phyloP scores from a whole-genome alignment of 2,329 filamentous ascomycete species.

The Pyrenochaeta sp. region DNA sequence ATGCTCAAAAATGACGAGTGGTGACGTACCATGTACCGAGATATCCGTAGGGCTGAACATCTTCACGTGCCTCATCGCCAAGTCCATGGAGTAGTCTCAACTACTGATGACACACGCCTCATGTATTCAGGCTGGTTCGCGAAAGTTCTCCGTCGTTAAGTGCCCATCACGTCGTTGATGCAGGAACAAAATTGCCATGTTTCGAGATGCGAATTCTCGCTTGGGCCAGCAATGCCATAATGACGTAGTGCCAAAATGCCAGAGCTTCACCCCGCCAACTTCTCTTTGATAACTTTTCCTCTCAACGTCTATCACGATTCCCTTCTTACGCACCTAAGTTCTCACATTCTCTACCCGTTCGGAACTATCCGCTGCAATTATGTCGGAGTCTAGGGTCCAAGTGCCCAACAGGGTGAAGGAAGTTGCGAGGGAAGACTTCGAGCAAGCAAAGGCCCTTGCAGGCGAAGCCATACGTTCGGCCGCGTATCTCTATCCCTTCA shows the following conservation, averaged over 20 bases:
- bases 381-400: slow-evolving; percentile 23
- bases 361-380: slow-evolving; percentile 14
- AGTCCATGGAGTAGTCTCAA: background rate
- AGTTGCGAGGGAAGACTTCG: slow-evolving; percentile 73
- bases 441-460: slow-evolving; percentile 70
- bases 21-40: slow-evolving; percentile 15
- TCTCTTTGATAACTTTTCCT: background rate
- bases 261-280: slow-evolving; percentile 18
- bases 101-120: background rate
- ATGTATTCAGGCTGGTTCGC: background rate
- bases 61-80: background rate
- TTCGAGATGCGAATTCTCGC: background rate
- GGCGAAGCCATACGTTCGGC: slow-evolving; percentile 76
- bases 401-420: slow-evolving; percentile 63
- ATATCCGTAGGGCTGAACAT: slow-evolving; percentile 1
- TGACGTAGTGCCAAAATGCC: slow-evolving; percentile 17
- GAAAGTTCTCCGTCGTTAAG: background rate
- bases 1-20: slow-evolving; percentile 4
- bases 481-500: slow-evolving; percentile 87
- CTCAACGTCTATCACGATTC: slow-evolving; percentile 13
- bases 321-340: slow-evolving; percentile 10
- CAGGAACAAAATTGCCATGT: slow-evolving; percentile 3
- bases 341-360: slow-evolving; percentile 7
- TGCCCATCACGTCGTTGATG: background rate
- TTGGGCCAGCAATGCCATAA: slow-evolving; percentile 4